Base-by-base conservation (phyloP, 2,329 filamentous ascomycete genomes). In the Septoria linicola region DNA sequence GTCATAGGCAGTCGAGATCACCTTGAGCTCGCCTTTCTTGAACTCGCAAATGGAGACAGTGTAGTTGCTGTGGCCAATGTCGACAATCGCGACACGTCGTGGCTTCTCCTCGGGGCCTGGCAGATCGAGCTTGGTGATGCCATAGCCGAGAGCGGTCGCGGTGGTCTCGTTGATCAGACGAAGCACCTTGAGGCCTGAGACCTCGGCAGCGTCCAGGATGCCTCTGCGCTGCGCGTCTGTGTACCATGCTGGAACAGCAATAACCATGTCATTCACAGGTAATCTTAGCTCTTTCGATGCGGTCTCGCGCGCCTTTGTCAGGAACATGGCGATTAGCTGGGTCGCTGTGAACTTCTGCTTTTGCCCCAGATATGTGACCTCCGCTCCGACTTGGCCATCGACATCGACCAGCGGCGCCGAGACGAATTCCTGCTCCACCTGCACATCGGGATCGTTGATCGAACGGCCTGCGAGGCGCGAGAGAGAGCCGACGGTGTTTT, bases 161-260 rank as follows among this genome's bases (percentile, higher is more conserved):
- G 93, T 97, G 62, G 89, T 96, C 76, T 97, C 93, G 76, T 99
- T 99, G 80, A 99, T 95, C 58, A 99, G 80, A 55, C 93, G 85
- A 59, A 99, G 85, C 32, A 91, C 80, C 77, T 95, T 96, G 66
- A 99, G 80, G 55, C 91, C 92, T 52, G 92, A 89, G 65, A 99
- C 89, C 69, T 97, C 91, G 63, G 90, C 83, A 53, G 93, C 92
- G 68, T 97, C 92, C 65, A 97, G 80, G 58, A 99, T 80, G 63
- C 83, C 84, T 67, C 93, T 84, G 70, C 93, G 87, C 80, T 99
- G 93, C 56, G 86, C 76, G 71, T 99, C 93, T 55, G 91, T 96
- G 79, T 96, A 99, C 93, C 93, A 99, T 14, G 90, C 85, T 37
- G 93, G 93, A 43, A 95, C 89, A 70, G 89, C 95, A 77, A 99